Evolutionary conservation across 73 alveolate genomes (phyloP), one percentile per base, ranked within the genome.

Genomic region (Stentor roeselii): DNA sequence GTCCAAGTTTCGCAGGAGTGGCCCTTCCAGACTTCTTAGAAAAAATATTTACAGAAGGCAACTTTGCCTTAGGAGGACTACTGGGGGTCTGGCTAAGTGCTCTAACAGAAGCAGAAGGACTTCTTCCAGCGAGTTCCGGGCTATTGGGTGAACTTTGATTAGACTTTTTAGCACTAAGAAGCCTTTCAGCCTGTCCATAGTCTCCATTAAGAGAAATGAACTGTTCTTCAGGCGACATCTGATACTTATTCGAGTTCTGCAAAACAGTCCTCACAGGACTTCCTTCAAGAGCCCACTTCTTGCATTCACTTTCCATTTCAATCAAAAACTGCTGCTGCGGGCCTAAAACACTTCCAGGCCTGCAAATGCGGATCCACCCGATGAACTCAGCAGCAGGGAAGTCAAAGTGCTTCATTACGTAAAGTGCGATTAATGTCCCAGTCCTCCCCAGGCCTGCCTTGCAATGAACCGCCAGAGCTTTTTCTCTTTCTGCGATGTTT

Each of bases 401-500:
- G 41, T 91, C 87, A 84, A 78, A 93, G 82, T 92, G 94, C 84
- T 94, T 94, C 94, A 94, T 94, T 3, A 88, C 93, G 84, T 94
- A 94, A 37, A 90, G 78, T 32, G 95, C 97, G 59, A 97, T 95
- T 78, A 97, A 84, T 42, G 99, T 91, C 27, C 99, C 99, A 42
- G 99, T 97, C 82, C 99, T 90, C 15, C 99, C 99, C 6, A 97
- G 88, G 11, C 99, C 99, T 37, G 99, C 99, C 82, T 95, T 91
- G 84, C 99, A 97, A 86, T 97, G 99, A 34, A 97, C 96, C 61
- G 99, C 99, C 15, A 97, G 90, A 3, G 91, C 98, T 60, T 91
- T 92, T 59, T 93, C 97, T 35, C 87, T 91, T 77, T 95, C 98
- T 15, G 89, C 96, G 42, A 95, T 90, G 61, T 91, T 96, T 3